Conservation (phyloP, 2,329 filamentous ascomycete genomes). For the Metarhizium album region DNA sequence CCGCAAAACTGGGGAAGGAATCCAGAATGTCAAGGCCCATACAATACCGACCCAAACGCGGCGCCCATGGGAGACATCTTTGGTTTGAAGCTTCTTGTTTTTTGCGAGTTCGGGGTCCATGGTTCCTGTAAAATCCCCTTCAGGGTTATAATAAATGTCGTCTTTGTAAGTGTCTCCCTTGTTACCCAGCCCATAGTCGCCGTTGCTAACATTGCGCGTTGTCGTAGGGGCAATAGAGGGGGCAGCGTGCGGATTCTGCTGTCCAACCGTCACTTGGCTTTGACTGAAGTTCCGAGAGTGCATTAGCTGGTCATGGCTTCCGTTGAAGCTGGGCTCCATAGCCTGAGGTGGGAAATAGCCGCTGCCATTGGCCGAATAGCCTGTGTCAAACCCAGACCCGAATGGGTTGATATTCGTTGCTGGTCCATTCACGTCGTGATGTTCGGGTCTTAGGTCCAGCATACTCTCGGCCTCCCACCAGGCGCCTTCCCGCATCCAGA, state of each 20-base stretch:
- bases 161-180: constrained; percentile 75
- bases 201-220: constrained; percentile 47
- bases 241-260: constrained; percentile 21
- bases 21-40: constrained; percentile 87
- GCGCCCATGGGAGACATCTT: constrained; percentile 50
- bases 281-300: constrained; percentile 46
- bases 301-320: constrained; percentile 63
- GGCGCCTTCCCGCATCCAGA: constrained; percentile 88
- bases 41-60: constrained; percentile 72
- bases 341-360: constrained; percentile 61
- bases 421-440: constrained; percentile 22
- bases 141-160: constrained; percentile 62
- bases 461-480: constrained; percentile 99
- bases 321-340: constrained; percentile 50
- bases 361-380: constrained; percentile 56
- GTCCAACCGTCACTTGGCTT: constrained; percentile 41
- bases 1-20: constrained; percentile 75
- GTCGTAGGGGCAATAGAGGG: constrained; percentile 52
- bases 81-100: constrained; percentile 64
- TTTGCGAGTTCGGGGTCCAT: constrained; percentile 71
- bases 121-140: constrained; percentile 55
- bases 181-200: constrained; percentile 79
- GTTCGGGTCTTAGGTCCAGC: constrained; percentile 73
- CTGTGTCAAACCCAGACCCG: constrained; percentile 48
- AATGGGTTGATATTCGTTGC: constrained; percentile 36